A percentile compares a stretch with the other conserved stretches of the same genome.
Evolutionary conservation across 495 filamentous ascomycete species (phyloP).

Genomic region (Aspergillus conjunctus): DNA sequence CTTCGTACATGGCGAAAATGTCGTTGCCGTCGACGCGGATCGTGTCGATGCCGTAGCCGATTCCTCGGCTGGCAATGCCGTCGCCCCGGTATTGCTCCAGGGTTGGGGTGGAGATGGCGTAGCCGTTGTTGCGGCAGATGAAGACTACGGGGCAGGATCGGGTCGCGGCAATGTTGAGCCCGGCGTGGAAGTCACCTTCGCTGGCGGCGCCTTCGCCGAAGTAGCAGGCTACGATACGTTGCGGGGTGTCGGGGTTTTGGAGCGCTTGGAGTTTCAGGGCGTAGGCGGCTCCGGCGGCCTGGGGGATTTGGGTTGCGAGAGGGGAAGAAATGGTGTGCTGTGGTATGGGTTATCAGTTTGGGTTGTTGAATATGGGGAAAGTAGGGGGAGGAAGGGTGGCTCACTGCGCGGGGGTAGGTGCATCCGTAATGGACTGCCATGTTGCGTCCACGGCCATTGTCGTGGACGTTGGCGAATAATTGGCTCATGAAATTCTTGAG

Average conservation of each 20-base stretch:
- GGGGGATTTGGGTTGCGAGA: constrained; percentile 92
- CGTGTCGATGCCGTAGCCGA: constrained; percentile 96
- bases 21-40: constrained; percentile 97
- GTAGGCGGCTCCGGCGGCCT: constrained; percentile 92
- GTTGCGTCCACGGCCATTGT: constrained; percentile 81
- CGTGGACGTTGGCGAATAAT: constrained; percentile 85
- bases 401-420: constrained; percentile 75
- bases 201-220: constrained; percentile 98
- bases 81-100: constrained; percentile 97
- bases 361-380: background rate
- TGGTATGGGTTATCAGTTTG: constrained; percentile 12
- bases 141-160: constrained; percentile 89
- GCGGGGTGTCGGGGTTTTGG: constrained; percentile 65
- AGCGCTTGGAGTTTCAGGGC: constrained; percentile 84
- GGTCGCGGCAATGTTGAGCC: constrained; percentile 94
- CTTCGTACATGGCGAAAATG: constrained; percentile 89
- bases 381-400: constrained; percentile 24
- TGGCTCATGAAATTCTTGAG: constrained; percentile 92
- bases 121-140: constrained; percentile 97
- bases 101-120: constrained; percentile 92
- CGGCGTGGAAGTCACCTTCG: constrained; percentile 97
- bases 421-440: constrained; percentile 99
- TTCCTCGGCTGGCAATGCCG: constrained; percentile 91
- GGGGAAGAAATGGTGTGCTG: constrained; percentile 93
- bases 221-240: constrained; percentile 81